Evolutionary conservation across 2,329 filamentous ascomycete species (phyloP).

Genomic region (Raffaelea deltoideospora): DNA sequence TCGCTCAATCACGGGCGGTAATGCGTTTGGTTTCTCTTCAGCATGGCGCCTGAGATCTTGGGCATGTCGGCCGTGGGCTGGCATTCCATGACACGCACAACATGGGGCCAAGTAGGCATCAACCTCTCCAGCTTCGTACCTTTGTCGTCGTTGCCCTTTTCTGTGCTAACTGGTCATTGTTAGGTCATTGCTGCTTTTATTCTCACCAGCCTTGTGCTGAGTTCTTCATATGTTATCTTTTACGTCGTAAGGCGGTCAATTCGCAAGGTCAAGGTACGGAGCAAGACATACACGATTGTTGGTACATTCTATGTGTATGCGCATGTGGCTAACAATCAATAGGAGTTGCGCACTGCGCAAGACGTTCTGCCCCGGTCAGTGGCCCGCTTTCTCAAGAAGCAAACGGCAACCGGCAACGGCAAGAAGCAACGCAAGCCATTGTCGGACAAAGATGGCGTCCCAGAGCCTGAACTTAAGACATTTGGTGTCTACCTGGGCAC

Average conservation of each 20-base stretch:
- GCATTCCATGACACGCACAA: slow-evolving; percentile 4
- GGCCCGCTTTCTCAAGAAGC: not conserved
- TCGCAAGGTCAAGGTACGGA: not conserved
- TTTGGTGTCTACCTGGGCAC: slow-evolving; percentile 27
- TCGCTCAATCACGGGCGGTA: no score
- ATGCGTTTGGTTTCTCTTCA: no score
- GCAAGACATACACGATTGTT: no score
- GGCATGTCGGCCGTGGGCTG: slow-evolving; percentile 8
- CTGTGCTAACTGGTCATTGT: not conserved
- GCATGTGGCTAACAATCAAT: no score
- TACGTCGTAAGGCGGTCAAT: not conserved
- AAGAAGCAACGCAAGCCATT: no score
- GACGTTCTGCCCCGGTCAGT: not conserved
- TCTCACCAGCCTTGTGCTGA: slow-evolving; percentile 2
- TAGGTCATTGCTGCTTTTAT: slow-evolving; percentile 2
- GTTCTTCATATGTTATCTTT: slow-evolving; percentile 1
- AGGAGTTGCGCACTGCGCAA: not conserved
- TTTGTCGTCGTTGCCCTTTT: no score
- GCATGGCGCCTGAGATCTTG: slow-evolving; percentile 6
- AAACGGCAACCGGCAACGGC: no score
- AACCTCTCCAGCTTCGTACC: not conserved
- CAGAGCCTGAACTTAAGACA: slow-evolving; percentile 11
- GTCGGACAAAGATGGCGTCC: no score
- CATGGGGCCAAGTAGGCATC: slow-evolving; percentile 4
- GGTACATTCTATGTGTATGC: no score